Evolutionary conservation across 108 stramenopile species (phyloP), one percentile per base, ranked within the genome.

Genomic region (Cyclotella distinguenda): DNA sequence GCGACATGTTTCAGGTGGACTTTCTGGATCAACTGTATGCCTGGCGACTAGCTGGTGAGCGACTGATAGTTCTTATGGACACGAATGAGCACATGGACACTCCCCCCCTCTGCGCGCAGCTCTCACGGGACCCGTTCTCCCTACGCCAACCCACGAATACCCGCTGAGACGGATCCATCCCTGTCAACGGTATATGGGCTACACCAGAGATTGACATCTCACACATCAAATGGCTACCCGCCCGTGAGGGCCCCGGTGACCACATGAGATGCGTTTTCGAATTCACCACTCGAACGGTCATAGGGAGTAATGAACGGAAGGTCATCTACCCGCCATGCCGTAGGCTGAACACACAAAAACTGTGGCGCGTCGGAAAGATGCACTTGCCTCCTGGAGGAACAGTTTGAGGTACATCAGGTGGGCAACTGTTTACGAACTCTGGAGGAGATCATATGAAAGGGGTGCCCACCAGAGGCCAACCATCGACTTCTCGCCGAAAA

Each of bases 251-350:
- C 18, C 52, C 52, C 10, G 52, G 52, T 4, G 52, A 54, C 25
- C 52, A 54, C 35, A 32, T 31, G 35, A 15, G 33, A 5, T 54
- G 52, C 18, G 35, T 54, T 34, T 54, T 54, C 32, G 52, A 54
- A 2, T 54, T 54, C n/a, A 54, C 32, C n/a, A 54, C 52, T 12
- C n/a, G 32, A 3, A 34, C 52, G 7, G 52, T 33, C 2, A 32
- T 54, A 4, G 52, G 32, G 3, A n/a, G 33, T 2, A 32, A n/a
- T 2, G 52, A 54, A 16, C 19, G n/a, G 32, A 54, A 21, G 4
- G 35, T 54, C 8, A 23, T 54, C 7, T 26, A 16, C 2, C 52
- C 52, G 2, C 16, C 7, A 21, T 54, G 52, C n/a, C 30, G 32
- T 18, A 7, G 52, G 15, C 52, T 54, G 4, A 16, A 16, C 15